Base-by-base conservation (phyloP, 257 asterid species). In the Leptodermis oblonga region DNA sequence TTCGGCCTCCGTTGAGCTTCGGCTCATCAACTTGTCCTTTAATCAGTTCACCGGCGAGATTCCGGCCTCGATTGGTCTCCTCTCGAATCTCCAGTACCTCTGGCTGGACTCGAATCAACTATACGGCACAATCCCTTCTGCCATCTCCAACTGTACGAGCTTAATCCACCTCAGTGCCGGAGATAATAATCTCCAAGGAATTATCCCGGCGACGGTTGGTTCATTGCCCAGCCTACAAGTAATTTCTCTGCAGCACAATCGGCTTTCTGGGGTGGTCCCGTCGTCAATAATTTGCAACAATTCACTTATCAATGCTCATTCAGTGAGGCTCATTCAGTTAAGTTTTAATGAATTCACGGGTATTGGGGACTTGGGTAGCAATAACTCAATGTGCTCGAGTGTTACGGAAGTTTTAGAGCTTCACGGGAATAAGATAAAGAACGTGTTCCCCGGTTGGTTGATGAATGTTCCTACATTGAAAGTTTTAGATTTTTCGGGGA, bases 331-430 rank as follows among this genome's bases (percentile, higher is more conserved):
- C 71, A 82, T 88, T 77, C 77, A 87, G 61, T 70, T 90, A 77
- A 87, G 97, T 59, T 80, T 81, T 65, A 90, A 90, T 82, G 80
- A 75, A 69, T 82, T 90, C 95, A 88, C 95, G 90, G 87, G 95
- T 36, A 73, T 90, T 55, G 86, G 62, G 41, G 42, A 30, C 36
- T 28, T 67, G 58, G 63, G 66, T 58, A 56, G 48, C 68, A 83
- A 76, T 13, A 67, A 77, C 11, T 65, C 81, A 42, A 69, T 3
- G 51, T 86, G 90, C 71, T 78, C 65, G 4, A 82, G 94, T 69
- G 82, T 75, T 26, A 54, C 84, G 45, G 87, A 90, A 73, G 87
- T 76, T 41, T 73, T 90, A 12, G 85, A 84, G 74, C 85, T 90
- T 84, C 92, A 86, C 86, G 90, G 73, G 86, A 90, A 90, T 82